These are phyloP conservation scores for Quercus robur DNA, from an alignment of 306 rosid genomes.

Conservation along the genomic window DNA sequence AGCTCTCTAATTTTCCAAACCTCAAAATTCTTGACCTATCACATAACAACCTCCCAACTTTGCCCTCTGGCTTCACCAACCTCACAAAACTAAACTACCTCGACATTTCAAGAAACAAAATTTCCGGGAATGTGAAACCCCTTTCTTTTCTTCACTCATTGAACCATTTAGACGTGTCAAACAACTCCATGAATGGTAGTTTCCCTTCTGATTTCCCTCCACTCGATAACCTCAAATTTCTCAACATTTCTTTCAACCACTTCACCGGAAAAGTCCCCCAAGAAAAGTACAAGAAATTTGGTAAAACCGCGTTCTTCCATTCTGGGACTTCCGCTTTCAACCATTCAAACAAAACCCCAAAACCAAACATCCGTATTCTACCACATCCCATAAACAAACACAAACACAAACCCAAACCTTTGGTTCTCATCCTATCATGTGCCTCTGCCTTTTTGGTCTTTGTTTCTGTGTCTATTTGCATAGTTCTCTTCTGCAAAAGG, in stretches of 20 bases:
- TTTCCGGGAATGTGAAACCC: constrained; percentile 55
- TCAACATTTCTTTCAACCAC: constrained; percentile 69
- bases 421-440: constrained; percentile 28
- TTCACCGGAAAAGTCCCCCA: constrained; percentile 31
- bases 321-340: constrained; percentile 44
- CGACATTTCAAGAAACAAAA: constrained; percentile 61
- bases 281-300: constrained; percentile 39
- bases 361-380: constrained; percentile 4
- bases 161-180: constrained; percentile 59
- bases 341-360: constrained; percentile 28
- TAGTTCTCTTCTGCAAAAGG: constrained; percentile 35
- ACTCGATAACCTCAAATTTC: constrained; percentile 31
- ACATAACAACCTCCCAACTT: constrained; percentile 33
- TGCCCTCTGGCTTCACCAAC: constrained; percentile 56
- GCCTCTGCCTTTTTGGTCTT: constrained; percentile 26
- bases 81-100: constrained; percentile 45
- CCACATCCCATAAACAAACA: constrained; percentile 16
- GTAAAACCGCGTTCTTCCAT: constrained; percentile 51
- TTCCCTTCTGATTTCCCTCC: constrained; percentile 88
- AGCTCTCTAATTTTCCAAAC: constrained; percentile 47
- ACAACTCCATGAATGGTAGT: constrained; percentile 58
- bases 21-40: constrained; percentile 68
- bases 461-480: constrained; percentile 14
- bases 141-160: constrained; percentile 48
- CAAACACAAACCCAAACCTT: constrained; percentile 26